A percentile compares a stretch with the other conserved stretches of the same genome.
These are phyloP conservation scores for Lanmaoa pseudosensibilis DNA, from an alignment of 768 basidiomycete species.

Conservation along the genomic window DNA sequence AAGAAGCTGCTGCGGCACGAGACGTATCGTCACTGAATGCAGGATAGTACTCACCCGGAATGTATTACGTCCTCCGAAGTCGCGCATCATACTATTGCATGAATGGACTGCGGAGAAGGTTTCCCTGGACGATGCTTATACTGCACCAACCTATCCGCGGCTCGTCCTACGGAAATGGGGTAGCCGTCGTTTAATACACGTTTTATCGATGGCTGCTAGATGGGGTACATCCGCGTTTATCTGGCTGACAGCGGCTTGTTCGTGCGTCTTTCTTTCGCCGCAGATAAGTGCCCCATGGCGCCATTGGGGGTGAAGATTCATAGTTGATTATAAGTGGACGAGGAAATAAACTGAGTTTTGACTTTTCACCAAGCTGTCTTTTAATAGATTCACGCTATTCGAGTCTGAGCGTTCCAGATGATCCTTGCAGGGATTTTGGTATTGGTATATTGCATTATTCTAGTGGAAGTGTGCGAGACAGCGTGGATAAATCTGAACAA, in stretches of 20 bases:
- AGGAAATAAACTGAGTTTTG: not conserved
- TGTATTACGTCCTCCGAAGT: conserved; percentile 1
- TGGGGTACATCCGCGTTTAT: not conserved
- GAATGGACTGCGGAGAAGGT: conserved; percentile 10
- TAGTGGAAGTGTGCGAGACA: not conserved
- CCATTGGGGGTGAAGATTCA: not conserved
- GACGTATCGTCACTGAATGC: not conserved
- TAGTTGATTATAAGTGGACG: not conserved
- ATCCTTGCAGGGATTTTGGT: not conserved
- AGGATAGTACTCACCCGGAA: not conserved
- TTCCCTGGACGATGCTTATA: not conserved
- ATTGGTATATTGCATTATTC: not conserved
- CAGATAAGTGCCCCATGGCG: not conserved
- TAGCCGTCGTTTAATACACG: not conserved
- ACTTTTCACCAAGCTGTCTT: not conserved
- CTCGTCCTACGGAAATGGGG: not conserved
- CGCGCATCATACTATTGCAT: not conserved
- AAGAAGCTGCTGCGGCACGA: conserved; percentile 1
- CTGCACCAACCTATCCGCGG: not conserved
- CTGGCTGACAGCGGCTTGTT: not conserved
- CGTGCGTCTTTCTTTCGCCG: not conserved
- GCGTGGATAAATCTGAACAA: not conserved
- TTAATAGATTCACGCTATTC: not conserved
- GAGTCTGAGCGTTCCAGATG: not conserved
- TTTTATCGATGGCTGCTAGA: not conserved